These are phyloP conservation scores for Hibiscus trionum DNA, from an alignment of 345 rosid species.

Conservation along the genomic window DNA sequence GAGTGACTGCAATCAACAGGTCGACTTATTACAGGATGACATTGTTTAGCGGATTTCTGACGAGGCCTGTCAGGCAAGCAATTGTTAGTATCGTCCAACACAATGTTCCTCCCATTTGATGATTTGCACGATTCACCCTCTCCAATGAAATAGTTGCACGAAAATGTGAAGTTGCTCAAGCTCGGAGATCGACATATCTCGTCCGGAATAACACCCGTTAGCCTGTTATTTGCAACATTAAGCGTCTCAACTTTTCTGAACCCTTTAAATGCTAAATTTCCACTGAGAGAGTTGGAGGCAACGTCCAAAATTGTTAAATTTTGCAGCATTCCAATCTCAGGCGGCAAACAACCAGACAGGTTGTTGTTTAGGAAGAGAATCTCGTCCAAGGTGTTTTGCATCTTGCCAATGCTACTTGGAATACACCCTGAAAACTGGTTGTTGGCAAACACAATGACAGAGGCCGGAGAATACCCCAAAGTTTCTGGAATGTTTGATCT, in stretches of 20 bases:
- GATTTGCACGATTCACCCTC: constrained; percentile 40
- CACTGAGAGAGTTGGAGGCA: constrained; percentile 38
- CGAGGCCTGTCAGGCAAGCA: constrained; percentile 40
- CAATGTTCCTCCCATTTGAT: constrained; percentile 15
- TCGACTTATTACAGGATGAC: constrained; percentile 30
- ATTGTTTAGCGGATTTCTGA: constrained; percentile 33
- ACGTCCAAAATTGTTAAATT: constrained; percentile 47
- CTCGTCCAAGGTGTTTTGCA: constrained; percentile 52
- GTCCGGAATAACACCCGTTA: constrained; percentile 53
- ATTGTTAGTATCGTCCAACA: constrained; percentile 40
- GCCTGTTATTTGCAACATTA: constrained; percentile 41
- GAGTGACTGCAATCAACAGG: constrained; percentile 48
- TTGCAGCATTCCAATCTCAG: constrained; percentile 49
- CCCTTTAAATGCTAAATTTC: constrained; percentile 24
- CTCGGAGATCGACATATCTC: constrained; percentile 45
- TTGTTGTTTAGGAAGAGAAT: constrained; percentile 40
- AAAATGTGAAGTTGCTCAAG: constrained; percentile 41
- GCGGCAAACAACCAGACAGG: constrained; percentile 63
- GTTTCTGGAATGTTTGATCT: constrained; percentile 47
- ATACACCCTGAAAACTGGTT: constrained; percentile 68
- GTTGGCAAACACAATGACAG: constrained; percentile 55
- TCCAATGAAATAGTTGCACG: constrained; percentile 52
- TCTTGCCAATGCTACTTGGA: constrained; percentile 42
- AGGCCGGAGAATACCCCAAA: constrained; percentile 47
- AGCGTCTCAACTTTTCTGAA: constrained; percentile 30